Evolutionary conservation across 345 rosid species (phyloP).

Genomic region (Kandelia obovata): DNA sequence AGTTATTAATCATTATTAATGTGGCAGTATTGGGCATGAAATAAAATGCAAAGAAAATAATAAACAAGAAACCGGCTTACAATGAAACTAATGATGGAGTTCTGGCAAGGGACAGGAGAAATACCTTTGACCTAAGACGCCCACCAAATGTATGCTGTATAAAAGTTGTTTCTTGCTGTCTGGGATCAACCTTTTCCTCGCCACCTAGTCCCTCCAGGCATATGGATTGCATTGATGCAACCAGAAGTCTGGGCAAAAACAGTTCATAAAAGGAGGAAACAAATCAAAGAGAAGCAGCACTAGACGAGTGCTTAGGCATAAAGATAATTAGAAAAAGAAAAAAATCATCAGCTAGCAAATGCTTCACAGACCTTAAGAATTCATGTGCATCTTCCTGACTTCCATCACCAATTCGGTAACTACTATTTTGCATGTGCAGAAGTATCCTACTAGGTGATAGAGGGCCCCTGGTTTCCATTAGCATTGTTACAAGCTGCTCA

Average conservation of each 20-base stretch:
- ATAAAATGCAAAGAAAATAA: conserved; percentile 5
- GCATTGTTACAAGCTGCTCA: conserved; percentile 73
- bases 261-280: conserved; percentile 8
- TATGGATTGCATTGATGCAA: conserved; percentile 79
- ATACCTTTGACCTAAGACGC: conserved; percentile 66
- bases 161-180: conserved; percentile 78
- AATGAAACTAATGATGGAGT: neutral
- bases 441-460: conserved; percentile 68
- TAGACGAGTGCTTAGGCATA: neutral
- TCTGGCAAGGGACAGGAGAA: conserved; percentile 3
- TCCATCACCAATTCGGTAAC: conserved; percentile 74
- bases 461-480: conserved; percentile 64
- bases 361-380: conserved; percentile 56
- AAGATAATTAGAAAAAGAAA: neutral
- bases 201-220: conserved; percentile 81
- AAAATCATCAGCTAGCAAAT: conserved; percentile 11
- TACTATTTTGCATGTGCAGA: conserved; percentile 56
- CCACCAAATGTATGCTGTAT: conserved; percentile 84
- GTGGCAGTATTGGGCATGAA: neutral
- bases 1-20: neutral
- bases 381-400: conserved; percentile 95
- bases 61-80: neutral
- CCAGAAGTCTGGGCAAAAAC: conserved; percentile 51
- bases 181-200: conserved; percentile 60
- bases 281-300: neutral